Conservation (phyloP, 106 monocot species). For the Phalaenopsis aphrodite region DNA sequence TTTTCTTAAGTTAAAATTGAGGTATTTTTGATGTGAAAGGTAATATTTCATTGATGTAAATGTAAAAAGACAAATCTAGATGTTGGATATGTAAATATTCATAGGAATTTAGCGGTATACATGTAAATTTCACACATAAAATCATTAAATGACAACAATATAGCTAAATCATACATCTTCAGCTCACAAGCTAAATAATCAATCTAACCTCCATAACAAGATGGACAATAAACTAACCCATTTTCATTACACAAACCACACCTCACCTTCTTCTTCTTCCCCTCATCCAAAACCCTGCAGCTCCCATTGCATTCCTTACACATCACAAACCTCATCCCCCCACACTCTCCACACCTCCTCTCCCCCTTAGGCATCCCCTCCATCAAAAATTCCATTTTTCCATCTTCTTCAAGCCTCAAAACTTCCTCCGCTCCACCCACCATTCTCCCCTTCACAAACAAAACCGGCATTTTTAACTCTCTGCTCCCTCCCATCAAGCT, state of each 20-base stretch:
- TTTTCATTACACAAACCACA: slow-evolving; percentile 91
- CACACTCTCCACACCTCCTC: slow-evolving; percentile 53
- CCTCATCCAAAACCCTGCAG: slow-evolving; percentile 61
- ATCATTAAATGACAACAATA: no score
- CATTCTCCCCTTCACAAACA: slow-evolving; percentile 70
- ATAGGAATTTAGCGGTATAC: no score
- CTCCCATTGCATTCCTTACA: slow-evolving; percentile 82
- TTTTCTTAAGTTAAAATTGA: no score
- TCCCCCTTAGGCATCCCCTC: slow-evolving; percentile 52
- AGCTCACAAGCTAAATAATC: no score
- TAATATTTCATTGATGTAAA: no score
- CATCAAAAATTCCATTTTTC: slow-evolving; percentile 43
- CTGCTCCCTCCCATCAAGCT: slow-evolving; percentile 39
- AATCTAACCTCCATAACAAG: slow-evolving; percentile 14
- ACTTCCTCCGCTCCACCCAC: slow-evolving; percentile 66
- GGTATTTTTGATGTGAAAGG: no score
- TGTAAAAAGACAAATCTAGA: no score
- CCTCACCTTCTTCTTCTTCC: slow-evolving; percentile 44
- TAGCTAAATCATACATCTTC: no score
- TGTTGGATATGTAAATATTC: no score
- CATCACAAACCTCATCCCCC: slow-evolving; percentile 75
- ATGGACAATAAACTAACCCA: slow-evolving; percentile 72
- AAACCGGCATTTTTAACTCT: slow-evolving; percentile 41
- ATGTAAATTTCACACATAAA: no score
- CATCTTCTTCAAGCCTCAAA: slow-evolving; percentile 64